Base-by-base conservation (phyloP, 2,329 filamentous ascomycete species). In the Boeremia exigua region DNA sequence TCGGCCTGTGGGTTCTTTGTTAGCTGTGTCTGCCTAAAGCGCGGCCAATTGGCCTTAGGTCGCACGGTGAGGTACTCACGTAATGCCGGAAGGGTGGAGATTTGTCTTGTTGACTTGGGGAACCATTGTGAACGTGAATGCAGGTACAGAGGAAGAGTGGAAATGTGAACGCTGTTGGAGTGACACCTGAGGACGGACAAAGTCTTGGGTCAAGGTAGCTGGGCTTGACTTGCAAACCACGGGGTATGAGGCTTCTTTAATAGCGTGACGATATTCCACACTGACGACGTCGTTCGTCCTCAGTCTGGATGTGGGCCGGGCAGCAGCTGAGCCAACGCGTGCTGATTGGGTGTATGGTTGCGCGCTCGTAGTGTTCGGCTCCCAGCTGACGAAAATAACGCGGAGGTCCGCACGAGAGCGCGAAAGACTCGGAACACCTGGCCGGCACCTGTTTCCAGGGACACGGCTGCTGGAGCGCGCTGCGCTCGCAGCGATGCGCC, bases 11-110 rank as follows among this genome's bases (percentile, higher is more conserved):
- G 42, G 45, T 45, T 34, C 19, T 27, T 45, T 40, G 61, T 73
- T 61, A 72, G 69, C 29, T 39, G 27, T 39, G 36, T 17, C 6
- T 47, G 50, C 36, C 28, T 43, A 28, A 6, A 47, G 15, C 38
- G 33, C 19, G 28, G 39, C 39, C 34, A 45, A 37, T 39, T 28
- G 33, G 39, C 38, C 45, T 44, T n/a, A n/a, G 40, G 14, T 14
- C 8, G 15, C 12, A 50, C 7, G 42, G 23, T 52, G 66, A 56
- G 56, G 48, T 58, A 88, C 91, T 79, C 86, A 96, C 91, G 90
- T 84, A 67, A 97, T 89, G 88, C 93, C 93, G 77, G 87, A 82
- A 61, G 93, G 93, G 85, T 96, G 92, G 69, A 96, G 88, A 71
- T 86, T 86, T 71, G 93, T 97, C 83, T 93, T 94, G 87, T 97